These are phyloP conservation scores for Multifurca ochricompacta DNA, from an alignment of 768 basidiomycete species.

Conservation along the genomic window DNA sequence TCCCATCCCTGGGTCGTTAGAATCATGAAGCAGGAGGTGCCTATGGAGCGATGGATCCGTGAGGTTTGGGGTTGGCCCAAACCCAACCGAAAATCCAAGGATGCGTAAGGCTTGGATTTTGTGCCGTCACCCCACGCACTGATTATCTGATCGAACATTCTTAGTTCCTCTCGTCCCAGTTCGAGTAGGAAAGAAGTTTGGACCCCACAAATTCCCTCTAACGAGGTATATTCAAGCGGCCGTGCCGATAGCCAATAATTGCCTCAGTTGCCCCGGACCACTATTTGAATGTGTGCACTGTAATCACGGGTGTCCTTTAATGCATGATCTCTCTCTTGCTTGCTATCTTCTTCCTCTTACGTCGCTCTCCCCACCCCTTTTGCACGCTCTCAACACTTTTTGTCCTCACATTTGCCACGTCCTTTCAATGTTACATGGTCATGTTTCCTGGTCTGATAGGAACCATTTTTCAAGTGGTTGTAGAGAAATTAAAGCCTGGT, in stretches of 20 bases:
- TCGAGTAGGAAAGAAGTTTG: conserved; percentile 27
- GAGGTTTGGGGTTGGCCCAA: conserved; percentile 77
- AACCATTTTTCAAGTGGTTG: conserved; percentile 13
- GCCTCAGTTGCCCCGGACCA: conserved; percentile 4
- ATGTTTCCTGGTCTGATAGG: conserved; percentile 6
- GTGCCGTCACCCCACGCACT: conserved; percentile 9
- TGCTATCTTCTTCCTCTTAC: conserved; percentile 13
- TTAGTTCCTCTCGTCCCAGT: conserved; percentile 26
- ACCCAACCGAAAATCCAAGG: conserved; percentile 27
- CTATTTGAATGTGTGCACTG: conserved; percentile 1
- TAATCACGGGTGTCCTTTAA: conserved; percentile 8
- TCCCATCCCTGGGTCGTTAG: conserved; percentile 75
- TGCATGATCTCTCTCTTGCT: conserved; percentile 12
- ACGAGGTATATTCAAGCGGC: not conserved
- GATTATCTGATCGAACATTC: conserved; percentile 2
- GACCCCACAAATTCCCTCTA: not conserved
- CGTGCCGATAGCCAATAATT: conserved; percentile 11
- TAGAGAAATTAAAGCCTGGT: conserved; percentile 13
- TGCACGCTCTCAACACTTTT: not conserved
- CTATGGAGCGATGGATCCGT: conserved; percentile 85
- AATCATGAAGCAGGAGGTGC: conserved; percentile 73
- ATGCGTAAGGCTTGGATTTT: conserved; percentile 23
- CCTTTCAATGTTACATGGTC: conserved; percentile 5
- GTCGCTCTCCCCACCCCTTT: conserved; percentile 1
- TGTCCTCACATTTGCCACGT: conserved; percentile 9